Evolutionary conservation across 371 early-diverging fungal genomes (phyloP), one percentile per base, ranked within the genome.

Genomic region (Phascolomyces articulosus): DNA sequence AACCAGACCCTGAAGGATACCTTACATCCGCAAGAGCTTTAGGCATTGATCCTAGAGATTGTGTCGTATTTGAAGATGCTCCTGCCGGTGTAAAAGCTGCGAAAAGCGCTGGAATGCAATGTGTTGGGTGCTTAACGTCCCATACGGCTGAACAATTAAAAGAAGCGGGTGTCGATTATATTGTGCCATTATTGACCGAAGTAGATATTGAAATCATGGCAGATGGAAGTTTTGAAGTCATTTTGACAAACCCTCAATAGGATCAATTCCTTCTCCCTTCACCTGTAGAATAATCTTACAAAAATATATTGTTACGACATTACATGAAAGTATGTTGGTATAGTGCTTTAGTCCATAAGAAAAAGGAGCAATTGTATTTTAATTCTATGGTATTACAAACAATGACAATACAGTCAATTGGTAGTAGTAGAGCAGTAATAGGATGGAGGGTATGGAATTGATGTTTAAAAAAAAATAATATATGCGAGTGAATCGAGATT

Each of bases 51-150:
- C 71, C 89, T 1, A 64, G 62, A 28, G 78, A 73, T 9, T 90
- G 90, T 62, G 63, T 91, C 16, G 91, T 90, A 4, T 88, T 90
- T 78, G 91, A 91, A 66, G 91, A 91, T 67, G 90, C 91, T 0
- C 88, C 81, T 15, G 85, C 88, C 0, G 91, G 71, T 31, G 79
- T 88, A 7, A 44, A 59, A 8, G 86, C 91, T 1, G 91, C 89
- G 0, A 59, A 69, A 6, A 81, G 77, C 0, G 80, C 89, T 1
- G 89, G 87, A 0, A 87, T 87, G 53, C 65, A 75, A 28, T 84
- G 81, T 11, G 78, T 91, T 21, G 89, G 85, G 7, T 82, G 89
- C 23, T 70, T 83, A 29, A 87, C 90, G 6, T 85, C 85, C 1
- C 85, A 87, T 44, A 75, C 86, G 0, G 74, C 69, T 11, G 78